Evolutionary conservation across 1,284 basidiomycete genomes (phyloP).

Genomic region (Leccinum subrobustum): DNA sequence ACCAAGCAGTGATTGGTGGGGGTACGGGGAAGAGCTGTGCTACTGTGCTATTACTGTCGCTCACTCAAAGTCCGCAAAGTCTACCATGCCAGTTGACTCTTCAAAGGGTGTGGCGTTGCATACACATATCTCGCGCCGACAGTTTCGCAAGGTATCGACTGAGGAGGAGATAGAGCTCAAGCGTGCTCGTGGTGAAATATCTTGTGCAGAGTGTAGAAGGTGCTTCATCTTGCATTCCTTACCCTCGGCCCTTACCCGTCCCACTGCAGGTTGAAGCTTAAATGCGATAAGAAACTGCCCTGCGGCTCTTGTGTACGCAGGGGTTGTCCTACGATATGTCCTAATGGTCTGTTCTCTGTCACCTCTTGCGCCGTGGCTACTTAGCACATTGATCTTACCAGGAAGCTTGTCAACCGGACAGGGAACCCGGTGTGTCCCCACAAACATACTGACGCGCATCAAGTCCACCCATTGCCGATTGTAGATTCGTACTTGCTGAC

Average conservation of each 20-base stretch:
- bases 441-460: neutral
- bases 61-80: neutral
- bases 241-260: conserved; percentile 4
- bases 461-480: neutral
- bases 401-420: conserved; percentile 59
- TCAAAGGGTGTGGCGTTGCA: conserved; percentile 23
- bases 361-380: neutral
- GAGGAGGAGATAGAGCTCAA: conserved; percentile 54
- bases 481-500: conserved; percentile 65
- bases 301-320: conserved; percentile 49
- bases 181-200: conserved; percentile 55
- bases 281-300: conserved; percentile 63
- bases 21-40: neutral
- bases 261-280: conserved; percentile 57
- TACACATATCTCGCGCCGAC: conserved; percentile 32
- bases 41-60: neutral
- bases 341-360: conserved; percentile 38
- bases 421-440: conserved; percentile 44
- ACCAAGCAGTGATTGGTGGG: neutral
- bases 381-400: conserved; percentile 10
- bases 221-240: conserved; percentile 2
- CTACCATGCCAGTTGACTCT: conserved; percentile 30
- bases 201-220: conserved; percentile 57
- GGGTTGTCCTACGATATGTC: conserved; percentile 51
- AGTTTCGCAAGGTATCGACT: conserved; percentile 42